A percentile compares a stretch with the other conserved stretches of the same genome.
phyloP scores from a whole-genome alignment of 306 rosid species.

The Lathyrus oleraceus region DNA sequence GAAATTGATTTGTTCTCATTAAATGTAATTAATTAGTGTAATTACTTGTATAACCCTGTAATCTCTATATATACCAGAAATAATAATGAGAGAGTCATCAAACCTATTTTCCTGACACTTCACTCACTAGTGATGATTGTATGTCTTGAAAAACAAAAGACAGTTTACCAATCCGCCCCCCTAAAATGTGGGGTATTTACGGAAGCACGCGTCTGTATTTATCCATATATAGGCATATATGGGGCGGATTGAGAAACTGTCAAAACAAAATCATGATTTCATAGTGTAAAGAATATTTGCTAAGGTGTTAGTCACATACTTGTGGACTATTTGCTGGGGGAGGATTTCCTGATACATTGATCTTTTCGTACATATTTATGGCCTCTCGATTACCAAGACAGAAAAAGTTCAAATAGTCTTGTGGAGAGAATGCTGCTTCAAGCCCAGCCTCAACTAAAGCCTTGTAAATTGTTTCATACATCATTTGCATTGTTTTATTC shows the following conservation, averaged over 20 bases:
- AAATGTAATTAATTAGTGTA: too few species aligned
- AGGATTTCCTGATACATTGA: conserved; percentile 53
- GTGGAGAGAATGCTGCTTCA: conserved; percentile 78
- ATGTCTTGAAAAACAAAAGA: neutral
- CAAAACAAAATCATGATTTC: neutral
- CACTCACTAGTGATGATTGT: conserved; percentile 5
- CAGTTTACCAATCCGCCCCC: too few species aligned
- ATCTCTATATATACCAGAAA: too few species aligned
- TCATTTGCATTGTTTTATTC: conserved; percentile 99
- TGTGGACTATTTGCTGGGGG: conserved; percentile 75
- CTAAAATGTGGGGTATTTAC: too few species aligned
- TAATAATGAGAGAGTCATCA: too few species aligned
- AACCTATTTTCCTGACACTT: too few species aligned
- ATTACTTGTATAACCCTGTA: too few species aligned
- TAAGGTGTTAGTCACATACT: conserved; percentile 44
- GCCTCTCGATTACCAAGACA: conserved; percentile 92
- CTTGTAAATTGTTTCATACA: conserved; percentile 84
- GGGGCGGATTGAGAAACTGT: too few species aligned
- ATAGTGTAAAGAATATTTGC: neutral
- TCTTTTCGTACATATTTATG: conserved; percentile 44
- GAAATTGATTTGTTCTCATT: too few species aligned
- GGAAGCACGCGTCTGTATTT: too few species aligned
- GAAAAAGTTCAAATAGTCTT: conserved; percentile 90
- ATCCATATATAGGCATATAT: too few species aligned
- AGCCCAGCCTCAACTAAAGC: conserved; percentile 87